Base-by-base conservation (phyloP, 192 early-diverging fungal genomes). In the Backusella circina region DNA sequence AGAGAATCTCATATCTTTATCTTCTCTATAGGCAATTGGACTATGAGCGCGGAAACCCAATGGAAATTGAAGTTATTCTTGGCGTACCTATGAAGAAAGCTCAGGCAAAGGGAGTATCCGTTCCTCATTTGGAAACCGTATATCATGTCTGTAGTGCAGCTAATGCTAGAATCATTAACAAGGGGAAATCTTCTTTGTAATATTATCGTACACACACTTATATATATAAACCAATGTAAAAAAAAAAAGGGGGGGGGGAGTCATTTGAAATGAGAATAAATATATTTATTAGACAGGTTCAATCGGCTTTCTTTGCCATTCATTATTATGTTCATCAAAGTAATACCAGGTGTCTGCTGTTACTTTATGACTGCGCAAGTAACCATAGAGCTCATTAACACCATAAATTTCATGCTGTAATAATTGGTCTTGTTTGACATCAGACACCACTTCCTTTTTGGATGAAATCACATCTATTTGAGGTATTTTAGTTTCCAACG, bases 1-100 rank as follows among this genome's bases (percentile, higher is more conserved):
- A 23, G 18, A 18, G 0, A n/a, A 5, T 15, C 38, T 30, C 61
- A 66, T 73, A 16, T 37, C 39, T 41, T 39, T 26, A 28, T 13
- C 10, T 70, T 51, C 37, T 7, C n/a, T 15, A 3, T 57, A 80
- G 79, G 82, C 80, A 80, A 44, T 47, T 87, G 12, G 82, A 84
- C 73, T 67, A 76, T n/a, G 86, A 84, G 39, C 74, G 83, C 21
- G 80, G 80, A 16, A 37, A 77, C n/a, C 86, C 84, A 0, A 75
- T 85, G 77, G 82, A 83, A 68, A 64, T 67, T 0, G 84, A 82
- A 44, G 82, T 82, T 8, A 85, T 85, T 41, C 65, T 83, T 51
- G 67, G 74, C 32, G 75, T 75, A 30, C 80, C 84, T 30, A 75
- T 78, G 31, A 72, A 41, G 65, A 77, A 78, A 10, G 84, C 86